phyloP scores from a whole-genome alignment of 768 basidiomycete genomes.

The Termitomyces bulborhizus region DNA sequence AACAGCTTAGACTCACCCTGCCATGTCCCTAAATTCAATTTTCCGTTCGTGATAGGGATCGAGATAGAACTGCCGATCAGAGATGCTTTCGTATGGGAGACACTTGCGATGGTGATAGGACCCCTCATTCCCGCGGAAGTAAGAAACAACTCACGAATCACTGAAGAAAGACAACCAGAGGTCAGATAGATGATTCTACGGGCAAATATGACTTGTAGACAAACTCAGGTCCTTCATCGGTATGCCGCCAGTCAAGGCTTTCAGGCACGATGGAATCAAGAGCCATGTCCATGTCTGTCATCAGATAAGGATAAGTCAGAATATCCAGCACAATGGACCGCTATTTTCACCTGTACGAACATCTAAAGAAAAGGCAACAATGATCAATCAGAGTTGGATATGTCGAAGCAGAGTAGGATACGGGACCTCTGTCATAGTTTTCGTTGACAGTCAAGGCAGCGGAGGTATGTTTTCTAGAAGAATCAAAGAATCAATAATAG shows the following conservation, averaged over 20 bases:
- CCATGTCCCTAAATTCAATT: constrained; percentile 86
- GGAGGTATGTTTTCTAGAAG: constrained; percentile 54
- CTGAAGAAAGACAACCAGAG: constrained; percentile 27
- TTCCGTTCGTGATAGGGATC: constrained; percentile 76
- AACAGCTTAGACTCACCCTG: constrained; percentile 51
- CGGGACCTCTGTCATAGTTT: constrained; percentile 73
- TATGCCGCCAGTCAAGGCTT: constrained; percentile 73
- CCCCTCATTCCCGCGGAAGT: not conserved
- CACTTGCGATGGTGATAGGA: constrained; percentile 33
- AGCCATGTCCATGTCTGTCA: constrained; percentile 90
- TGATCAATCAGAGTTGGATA: not conserved
- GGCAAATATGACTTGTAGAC: not conserved
- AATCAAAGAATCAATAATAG: not conserved
- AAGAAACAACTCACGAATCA: constrained; percentile 56
- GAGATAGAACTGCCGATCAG: constrained; percentile 79
- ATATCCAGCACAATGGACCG: not conserved
- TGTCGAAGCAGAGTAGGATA: constrained; percentile 33
- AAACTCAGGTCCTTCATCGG: constrained; percentile 90
- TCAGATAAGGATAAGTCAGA: not conserved
- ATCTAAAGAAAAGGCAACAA: constrained; percentile 15
- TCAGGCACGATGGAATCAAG: constrained; percentile 88
- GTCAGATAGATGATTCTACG: not conserved
- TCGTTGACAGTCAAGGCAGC: constrained; percentile 83
- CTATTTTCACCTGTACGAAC: constrained; percentile 25
- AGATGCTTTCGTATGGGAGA: constrained; percentile 87